Percentiles rank a stretch among this genome's conserved stretches.
Conservation (phyloP, 2,329 filamentous ascomycete genomes). For the Colletotrichum plurivorum region DNA sequence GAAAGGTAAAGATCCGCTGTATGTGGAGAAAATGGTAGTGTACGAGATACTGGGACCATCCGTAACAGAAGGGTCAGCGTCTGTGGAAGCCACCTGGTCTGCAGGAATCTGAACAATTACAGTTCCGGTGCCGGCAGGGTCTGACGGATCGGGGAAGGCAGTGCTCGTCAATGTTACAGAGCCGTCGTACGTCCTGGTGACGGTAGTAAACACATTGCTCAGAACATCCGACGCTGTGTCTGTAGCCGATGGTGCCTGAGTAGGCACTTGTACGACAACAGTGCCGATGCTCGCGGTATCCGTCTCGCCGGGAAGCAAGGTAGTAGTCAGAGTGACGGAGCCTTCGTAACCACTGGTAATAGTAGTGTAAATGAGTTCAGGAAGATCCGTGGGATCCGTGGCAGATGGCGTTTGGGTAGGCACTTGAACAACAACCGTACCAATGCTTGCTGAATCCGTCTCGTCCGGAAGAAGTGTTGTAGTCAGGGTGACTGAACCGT, state of each 20-base stretch:
- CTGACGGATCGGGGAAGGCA: background rate
- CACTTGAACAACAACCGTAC: background rate
- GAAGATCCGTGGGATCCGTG: background rate
- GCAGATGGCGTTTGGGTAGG: background rate
- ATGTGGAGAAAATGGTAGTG: background rate
- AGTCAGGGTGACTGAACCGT: background rate
- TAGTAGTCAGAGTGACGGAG: background rate
- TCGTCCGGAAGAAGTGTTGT: background rate
- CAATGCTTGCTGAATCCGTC: conserved; percentile 1
- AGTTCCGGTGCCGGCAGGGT: conserved; percentile 1
- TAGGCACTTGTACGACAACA: background rate
- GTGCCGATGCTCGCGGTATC: background rate
- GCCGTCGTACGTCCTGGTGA: conserved; percentile 7
- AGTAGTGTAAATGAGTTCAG: conserved; percentile 1
- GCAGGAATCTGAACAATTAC: conserved; percentile 6
- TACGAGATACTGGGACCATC: background rate
- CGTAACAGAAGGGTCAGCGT: background rate
- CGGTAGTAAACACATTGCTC: background rate
- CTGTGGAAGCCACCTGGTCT: background rate
- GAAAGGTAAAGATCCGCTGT: background rate
- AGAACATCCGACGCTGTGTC: background rate
- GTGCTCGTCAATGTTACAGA: conserved; percentile 6
- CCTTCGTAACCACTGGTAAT: conserved; percentile 8
- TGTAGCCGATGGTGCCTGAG: background rate
- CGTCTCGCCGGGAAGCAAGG: background rate